Conservation (phyloP, 148 eudicot species). For the Rhododendron molle region DNA sequence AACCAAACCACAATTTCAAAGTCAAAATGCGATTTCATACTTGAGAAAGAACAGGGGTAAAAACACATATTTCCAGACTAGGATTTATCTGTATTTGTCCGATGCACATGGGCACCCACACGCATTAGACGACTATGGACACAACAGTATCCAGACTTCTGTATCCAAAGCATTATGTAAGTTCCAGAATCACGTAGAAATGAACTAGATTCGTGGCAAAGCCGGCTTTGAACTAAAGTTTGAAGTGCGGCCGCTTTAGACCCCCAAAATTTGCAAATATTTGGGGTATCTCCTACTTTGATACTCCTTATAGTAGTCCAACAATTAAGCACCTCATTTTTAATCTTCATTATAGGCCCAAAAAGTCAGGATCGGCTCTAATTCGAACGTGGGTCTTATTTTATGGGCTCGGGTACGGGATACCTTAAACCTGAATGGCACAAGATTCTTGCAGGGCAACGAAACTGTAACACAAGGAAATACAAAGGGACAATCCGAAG, state of each 20-base stretch:
- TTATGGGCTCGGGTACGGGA: neutral
- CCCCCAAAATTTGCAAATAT: too few relatives aligned
- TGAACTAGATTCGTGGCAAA: neutral
- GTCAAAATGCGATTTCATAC: neutral
- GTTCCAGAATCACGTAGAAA: neutral
- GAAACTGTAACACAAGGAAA: neutral
- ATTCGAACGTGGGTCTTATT: neutral
- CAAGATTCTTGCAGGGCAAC: neutral
- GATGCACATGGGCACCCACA: neutral
- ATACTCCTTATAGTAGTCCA: too few relatives aligned
- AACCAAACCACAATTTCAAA: neutral
- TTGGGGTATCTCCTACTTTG: too few relatives aligned
- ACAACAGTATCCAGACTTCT: neutral
- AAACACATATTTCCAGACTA: neutral
- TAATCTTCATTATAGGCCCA: too few relatives aligned
- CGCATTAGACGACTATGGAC: neutral
- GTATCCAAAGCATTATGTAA: neutral
- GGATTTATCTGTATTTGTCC: neutral
- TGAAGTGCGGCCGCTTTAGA: too few relatives aligned
- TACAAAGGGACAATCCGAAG: neutral
- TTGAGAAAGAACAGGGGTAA: neutral
- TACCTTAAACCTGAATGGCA: neutral
- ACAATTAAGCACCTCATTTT: too few relatives aligned
- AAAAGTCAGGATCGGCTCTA: too few relatives aligned
- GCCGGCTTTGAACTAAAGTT: too few relatives aligned